Evolutionary conservation across 768 basidiomycete genomes (phyloP), one percentile per base, ranked within the genome.

Genomic region (Boletus rubropictus): DNA sequence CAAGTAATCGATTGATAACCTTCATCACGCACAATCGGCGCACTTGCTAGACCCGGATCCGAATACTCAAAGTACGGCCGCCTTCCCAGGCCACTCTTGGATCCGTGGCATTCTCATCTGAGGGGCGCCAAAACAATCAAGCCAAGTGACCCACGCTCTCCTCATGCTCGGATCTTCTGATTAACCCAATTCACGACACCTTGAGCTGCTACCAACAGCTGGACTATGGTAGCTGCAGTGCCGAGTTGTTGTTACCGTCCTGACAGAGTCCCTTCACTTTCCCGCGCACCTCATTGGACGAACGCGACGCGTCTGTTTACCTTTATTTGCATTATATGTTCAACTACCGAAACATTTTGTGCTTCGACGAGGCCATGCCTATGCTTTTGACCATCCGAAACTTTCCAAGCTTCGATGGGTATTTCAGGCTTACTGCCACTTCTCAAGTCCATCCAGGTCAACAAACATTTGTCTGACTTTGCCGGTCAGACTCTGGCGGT

Each of bases 351-450:
- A 25, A 24, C 24, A 7, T 29, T 41, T 52, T 47, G 42, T 42
- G 33, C 29, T 35, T 48, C 5, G 40, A 48, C 54, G 9, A 48
- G 27, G 37, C 44, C 35, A 42, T 49, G 46, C 37, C 4, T 15
- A 39, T 40, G 14, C 31, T 20, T 24, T 4, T 18, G 7, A 9
- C 24, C 17, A 35, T 22, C 44, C 48, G 38, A 29, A 47, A 36
- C 17, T 8, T 20, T n/a, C n/a, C 17, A 29, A n/a, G 1, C 29
- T 4, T 40, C 10, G 18, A 96, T 97, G 95, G 95, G 95, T 24
- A 97, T 98, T 48, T 77, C 82, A 48, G 95, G 95, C 11, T 77
- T 97, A 17, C 70, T 98, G 28, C 89, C 92, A 27, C 77, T 95
- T 21, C 79, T 98, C 52, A 94, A 92, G 73, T 80, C 89, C 35